These are phyloP conservation scores for Periconia sp. DNA, from an alignment of 2,329 filamentous ascomycete genomes.

Conservation along the genomic window DNA sequence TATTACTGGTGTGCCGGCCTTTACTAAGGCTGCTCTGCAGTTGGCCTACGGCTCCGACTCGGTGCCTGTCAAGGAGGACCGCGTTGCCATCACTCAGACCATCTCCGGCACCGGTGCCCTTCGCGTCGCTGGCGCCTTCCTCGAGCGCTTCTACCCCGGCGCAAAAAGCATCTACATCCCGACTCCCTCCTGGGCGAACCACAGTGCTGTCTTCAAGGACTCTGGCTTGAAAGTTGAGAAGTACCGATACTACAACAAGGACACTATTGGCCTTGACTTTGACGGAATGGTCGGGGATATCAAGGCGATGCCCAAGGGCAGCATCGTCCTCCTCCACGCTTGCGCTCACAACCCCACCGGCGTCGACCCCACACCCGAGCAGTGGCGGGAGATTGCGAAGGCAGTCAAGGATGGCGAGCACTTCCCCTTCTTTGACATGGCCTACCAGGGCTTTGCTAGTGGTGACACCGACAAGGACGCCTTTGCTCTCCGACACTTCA, in stretches of 20 bases:
- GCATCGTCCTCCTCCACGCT: slow-evolving; percentile 91
- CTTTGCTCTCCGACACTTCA: slow-evolving; percentile 91
- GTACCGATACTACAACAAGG: slow-evolving; percentile 99
- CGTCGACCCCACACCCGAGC: slow-evolving; percentile 87
- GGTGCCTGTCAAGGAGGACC: slow-evolving; percentile 72
- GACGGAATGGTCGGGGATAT: slow-evolving; percentile 91
- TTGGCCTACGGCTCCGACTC: slow-evolving; percentile 89
- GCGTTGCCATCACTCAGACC: slow-evolving; percentile 92
- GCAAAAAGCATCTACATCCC: slow-evolving; percentile 97
- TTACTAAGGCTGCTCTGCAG: slow-evolving; percentile 88
- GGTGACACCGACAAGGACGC: slow-evolving; percentile 92
- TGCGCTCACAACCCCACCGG: slow-evolving; percentile 98
- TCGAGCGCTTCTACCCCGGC: slow-evolving; percentile 87
- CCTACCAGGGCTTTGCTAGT: slow-evolving; percentile 97
- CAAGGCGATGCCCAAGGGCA: slow-evolving; percentile 83
- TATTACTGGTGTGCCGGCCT: slow-evolving; percentile 89
- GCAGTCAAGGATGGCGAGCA: slow-evolving; percentile 86
- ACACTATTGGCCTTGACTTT: slow-evolving; percentile 97
- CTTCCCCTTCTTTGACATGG: slow-evolving; percentile 99
- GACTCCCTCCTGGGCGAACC: slow-evolving; percentile 96
- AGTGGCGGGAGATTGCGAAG: slow-evolving; percentile 90
- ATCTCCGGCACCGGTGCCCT: slow-evolving; percentile 98
- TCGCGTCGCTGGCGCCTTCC: slow-evolving; percentile 91
- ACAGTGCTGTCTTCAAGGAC: slow-evolving; percentile 94
- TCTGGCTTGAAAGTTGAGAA: slow-evolving; percentile 88